Base-by-base conservation (phyloP, 352 stramenopile genomes). In the Peronospora farinosa region DNA sequence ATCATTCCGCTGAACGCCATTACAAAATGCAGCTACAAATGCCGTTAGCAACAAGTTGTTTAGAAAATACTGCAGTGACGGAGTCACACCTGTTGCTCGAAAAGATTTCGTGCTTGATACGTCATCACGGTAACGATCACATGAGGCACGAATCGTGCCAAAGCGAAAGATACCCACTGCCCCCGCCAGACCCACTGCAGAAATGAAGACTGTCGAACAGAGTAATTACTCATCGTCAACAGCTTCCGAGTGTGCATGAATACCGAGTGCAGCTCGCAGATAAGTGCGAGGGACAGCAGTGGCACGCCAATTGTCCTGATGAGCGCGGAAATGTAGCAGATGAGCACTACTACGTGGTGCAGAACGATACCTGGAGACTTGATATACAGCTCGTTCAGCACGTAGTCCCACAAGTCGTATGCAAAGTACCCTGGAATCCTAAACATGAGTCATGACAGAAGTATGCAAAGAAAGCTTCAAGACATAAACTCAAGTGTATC, bases 321-420 rank as follows among this genome's bases (percentile, higher is more conserved):
- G 8, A 90, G 63, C 27, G 79, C 79, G 7, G 79, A 79, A 51
- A 82, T 84, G 61, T 90, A 88, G 63, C 79, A 90, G 47, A 86
- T 74, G 38, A 90, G 69, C 57, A 90, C 78, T 12, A 88, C 73
- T 32, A 84, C 75, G 60, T 90, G 79, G 50, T 90, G 79, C 23
- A 74, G 46, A 21, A 90, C 63, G 48, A 90, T 86, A 21, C 69
- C 71, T 7, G 76, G 74, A 0, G 76, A 64, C 54, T 88, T 88
- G 60, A 84, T 64, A 53, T 90, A 87, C 31, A 90, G 54, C 0
- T 73, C 60, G 35, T 90, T 74, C 21, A 88, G 63, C 60, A 86
- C 55, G 33, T 78, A 90, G 54, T 90, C 79, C 72, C 74, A 85
- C 42, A 88, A 70, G 41, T 90, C 79, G 46, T 90, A 88, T n/a